phyloP scores from a whole-genome alignment of 1,284 basidiomycete species.

The Ganoderma lingzhi region DNA sequence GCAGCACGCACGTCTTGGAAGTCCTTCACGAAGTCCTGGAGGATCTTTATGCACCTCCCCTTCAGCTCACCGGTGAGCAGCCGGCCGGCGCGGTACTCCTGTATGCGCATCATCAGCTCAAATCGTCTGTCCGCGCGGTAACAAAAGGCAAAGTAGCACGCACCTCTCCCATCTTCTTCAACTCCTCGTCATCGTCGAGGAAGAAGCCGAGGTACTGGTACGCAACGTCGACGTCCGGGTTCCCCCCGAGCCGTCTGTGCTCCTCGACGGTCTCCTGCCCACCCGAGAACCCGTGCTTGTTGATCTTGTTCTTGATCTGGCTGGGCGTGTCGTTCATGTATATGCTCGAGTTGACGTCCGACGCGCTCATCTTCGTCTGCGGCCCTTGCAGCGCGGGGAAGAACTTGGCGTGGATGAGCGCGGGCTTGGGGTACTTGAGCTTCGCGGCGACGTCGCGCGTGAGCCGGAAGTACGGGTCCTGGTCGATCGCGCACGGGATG shows the following conservation, averaged over 20 bases:
- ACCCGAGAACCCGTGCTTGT: conserved; percentile 91
- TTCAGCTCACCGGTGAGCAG: conserved; percentile 95
- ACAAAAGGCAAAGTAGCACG: conserved; percentile 35
- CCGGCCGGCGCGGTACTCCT: conserved; percentile 93
- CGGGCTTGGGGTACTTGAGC: conserved; percentile 96
- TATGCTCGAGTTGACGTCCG: conserved; percentile 89
- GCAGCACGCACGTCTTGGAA: conserved; percentile 85
- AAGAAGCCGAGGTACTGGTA: conserved; percentile 99
- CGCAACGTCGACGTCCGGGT: conserved; percentile 95
- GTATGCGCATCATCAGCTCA: conserved; percentile 13
- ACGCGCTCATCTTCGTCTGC: conserved; percentile 99
- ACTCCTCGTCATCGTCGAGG: conserved; percentile 92
- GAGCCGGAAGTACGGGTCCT: conserved; percentile 96
- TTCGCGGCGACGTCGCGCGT: conserved; percentile 95
- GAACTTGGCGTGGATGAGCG: conserved; percentile 95
- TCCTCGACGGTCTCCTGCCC: conserved; percentile 95
- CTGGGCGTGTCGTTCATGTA: conserved; percentile 95
- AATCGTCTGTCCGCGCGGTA: neutral
- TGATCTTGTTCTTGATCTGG: conserved; percentile 99
- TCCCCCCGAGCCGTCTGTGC: conserved; percentile 88
- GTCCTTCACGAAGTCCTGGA: conserved; percentile 86
- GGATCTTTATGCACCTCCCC: conserved; percentile 83
- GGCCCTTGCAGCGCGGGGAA: conserved; percentile 98
- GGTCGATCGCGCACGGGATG: conserved; percentile 99
- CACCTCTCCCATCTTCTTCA: conserved; percentile 81